A percentile compares a stretch with the other conserved stretches of the same genome.
phyloP scores from a whole-genome alignment of 805 yeast species.

The Lipomyces spencermartinsiae region DNA sequence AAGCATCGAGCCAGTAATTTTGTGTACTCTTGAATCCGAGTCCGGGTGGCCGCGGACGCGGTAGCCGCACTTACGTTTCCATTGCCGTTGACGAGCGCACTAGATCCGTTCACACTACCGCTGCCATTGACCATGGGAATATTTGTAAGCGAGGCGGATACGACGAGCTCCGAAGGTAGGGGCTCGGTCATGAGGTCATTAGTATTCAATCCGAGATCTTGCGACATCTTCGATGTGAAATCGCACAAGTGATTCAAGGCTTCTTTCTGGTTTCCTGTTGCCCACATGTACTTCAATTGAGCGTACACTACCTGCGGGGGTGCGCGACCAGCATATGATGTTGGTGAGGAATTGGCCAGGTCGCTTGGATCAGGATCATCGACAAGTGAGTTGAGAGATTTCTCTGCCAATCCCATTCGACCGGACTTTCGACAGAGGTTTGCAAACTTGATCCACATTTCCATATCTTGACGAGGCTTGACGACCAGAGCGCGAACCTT shows the following conservation, averaged over 20 bases:
- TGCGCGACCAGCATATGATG: constrained; percentile 61
- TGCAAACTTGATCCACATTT: constrained; percentile 97
- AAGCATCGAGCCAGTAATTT: constrained; percentile 89
- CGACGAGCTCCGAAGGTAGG: constrained; percentile 61
- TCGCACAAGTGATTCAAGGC: constrained; percentile 86
- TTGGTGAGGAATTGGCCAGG: constrained; percentile 53
- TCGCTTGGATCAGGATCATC: constrained; percentile 57
- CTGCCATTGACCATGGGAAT: constrained; percentile 36
- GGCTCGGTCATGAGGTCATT: constrained; percentile 88
- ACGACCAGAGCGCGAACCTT: constrained; percentile 92
- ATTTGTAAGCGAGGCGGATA: constrained; percentile 17
- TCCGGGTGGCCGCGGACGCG: constrained; percentile 39
- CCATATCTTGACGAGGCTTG: constrained; percentile 95
- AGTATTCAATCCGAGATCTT: constrained; percentile 76
- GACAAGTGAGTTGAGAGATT: constrained; percentile 77
- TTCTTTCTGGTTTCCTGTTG: constrained; percentile 84
- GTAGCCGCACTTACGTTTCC: constrained; percentile 6
- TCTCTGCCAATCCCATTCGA: constrained; percentile 88
- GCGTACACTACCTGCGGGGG: constrained; percentile 98
- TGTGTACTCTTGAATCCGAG: constrained; percentile 80
- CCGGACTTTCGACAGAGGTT: constrained; percentile 94
- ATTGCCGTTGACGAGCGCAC: constrained; percentile 1
- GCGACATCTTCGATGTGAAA: constrained; percentile 89
- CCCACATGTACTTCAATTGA: constrained; percentile 96
- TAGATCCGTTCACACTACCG: constrained; percentile 5